Percentiles rank a stretch among this genome's conserved stretches.
Conservation (phyloP, 148 eudicot species). For the Agrostemma githago region DNA sequence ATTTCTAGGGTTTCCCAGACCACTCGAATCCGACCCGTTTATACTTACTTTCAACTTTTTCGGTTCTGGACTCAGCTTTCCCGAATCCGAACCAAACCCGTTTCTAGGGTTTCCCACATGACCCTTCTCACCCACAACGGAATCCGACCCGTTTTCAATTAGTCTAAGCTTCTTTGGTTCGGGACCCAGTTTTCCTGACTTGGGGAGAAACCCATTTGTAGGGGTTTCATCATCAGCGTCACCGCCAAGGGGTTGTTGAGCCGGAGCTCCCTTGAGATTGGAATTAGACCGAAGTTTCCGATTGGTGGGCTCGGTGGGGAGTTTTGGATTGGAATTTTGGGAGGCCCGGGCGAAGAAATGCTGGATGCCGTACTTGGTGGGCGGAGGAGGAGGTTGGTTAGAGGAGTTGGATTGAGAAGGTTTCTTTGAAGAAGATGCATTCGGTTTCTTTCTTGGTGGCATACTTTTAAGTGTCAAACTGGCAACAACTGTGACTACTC, state of each 20-base stretch:
- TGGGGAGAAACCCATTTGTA: neutral
- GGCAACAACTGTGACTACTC: neutral
- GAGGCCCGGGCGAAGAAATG: constrained; percentile 87
- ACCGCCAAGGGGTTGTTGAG: neutral
- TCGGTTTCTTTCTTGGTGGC: constrained; percentile 66
- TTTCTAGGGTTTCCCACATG: constrained; percentile 13
- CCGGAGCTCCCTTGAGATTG: too few species aligned
- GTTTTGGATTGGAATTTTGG: constrained; percentile 21
- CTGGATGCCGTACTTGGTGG: constrained; percentile 78
- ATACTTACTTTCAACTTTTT: neutral
- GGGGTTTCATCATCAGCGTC: neutral
- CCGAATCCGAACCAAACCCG: neutral
- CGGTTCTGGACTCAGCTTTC: neutral
- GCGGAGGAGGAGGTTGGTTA: constrained; percentile 50
- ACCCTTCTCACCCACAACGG: neutral
- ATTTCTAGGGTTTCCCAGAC: constrained; percentile 14
- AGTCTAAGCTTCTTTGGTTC: neutral
- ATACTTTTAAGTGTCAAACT: constrained; percentile 18
- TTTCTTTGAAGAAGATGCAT: constrained; percentile 48
- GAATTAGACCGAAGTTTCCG: neutral
- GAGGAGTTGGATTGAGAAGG: constrained; percentile 41
- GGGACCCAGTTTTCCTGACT: neutral
- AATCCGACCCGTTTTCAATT: neutral
- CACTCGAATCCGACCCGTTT: neutral
- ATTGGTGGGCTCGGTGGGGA: neutral